phyloP scores from a whole-genome alignment of 257 asterid genomes.

The Petunia axillaris region DNA sequence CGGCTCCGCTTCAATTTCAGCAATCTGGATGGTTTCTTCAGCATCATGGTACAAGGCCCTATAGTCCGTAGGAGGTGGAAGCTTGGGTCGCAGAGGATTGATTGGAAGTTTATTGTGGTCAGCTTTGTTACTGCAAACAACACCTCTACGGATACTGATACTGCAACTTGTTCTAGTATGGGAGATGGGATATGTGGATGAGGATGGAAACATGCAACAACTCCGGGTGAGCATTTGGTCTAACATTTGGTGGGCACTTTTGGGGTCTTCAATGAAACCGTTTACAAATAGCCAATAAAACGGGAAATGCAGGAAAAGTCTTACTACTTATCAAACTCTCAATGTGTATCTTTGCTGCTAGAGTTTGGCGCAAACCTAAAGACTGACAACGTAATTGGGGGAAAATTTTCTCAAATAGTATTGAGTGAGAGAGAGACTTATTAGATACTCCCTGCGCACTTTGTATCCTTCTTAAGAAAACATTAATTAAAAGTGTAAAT shows the following conservation, averaged over 20 bases:
- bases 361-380: background rate
- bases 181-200: constrained; percentile 25
- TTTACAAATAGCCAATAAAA: background rate
- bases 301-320: background rate
- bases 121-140: constrained; percentile 27
- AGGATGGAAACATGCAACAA: constrained; percentile 23
- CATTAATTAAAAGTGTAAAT: too few species aligned
- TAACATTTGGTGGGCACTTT: constrained; percentile 35
- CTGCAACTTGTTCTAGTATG: background rate
- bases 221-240: constrained; percentile 47
- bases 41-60: constrained; percentile 13
- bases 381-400: background rate
- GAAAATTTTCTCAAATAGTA: too few species aligned
- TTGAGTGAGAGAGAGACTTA: too few species aligned
- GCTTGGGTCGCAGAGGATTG: constrained; percentile 59
- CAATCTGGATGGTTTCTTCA: background rate
- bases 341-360: too few species aligned
- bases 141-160: too few species aligned
- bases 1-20: background rate
- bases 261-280: background rate
- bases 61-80: constrained; percentile 46
- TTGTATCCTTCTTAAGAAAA: too few species aligned
- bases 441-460: too few species aligned
- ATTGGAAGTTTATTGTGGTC: constrained; percentile 51
- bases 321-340: background rate